Evolutionary conservation across 768 basidiomycete genomes (phyloP), one percentile per base, ranked within the genome.

Genomic region (Gelatoporia subvermispora): DNA sequence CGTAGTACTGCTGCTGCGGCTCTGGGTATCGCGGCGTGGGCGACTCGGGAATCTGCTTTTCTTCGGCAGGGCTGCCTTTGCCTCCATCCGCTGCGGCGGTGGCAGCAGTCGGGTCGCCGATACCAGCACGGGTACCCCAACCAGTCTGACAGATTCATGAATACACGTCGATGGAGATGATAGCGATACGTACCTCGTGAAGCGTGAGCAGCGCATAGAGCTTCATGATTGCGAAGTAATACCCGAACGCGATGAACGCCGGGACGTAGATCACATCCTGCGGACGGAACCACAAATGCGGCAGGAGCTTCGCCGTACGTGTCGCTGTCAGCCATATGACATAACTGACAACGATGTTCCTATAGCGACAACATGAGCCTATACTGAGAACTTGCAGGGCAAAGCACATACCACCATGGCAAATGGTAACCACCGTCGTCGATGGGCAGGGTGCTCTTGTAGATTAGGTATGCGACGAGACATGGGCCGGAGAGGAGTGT

Each of bases 161-260:
- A 10, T 38, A 21, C 37, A 16, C 11, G 52, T 42, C 45, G 45
- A 17, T 8, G n/a, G 25, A 28, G 40, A 41, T 20, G 18, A 24
- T 25, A 20, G 21, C 21, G 25, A 18, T 10, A 58, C 77, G n/a
- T 46, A 85, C 84, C 76, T 94, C 90, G 69, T 95, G 93, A 48
- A 94, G 74, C 45, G 92, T 95, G 63, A 82, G 84, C 38, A 93
- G 72, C 25, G 92, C 92, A 65, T 95, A 95, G 39, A 95, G 55
- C 69, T 94, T 95, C 92, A 97, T 95, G 58, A 95, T 70, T 16
- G 91, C 85, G 61, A 95, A 95, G 69, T 94, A 94, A 64, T 95
- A 95, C 21, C 92, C 92, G 63, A 95, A 94, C 4, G 84, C 63
- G 60, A 95, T 77, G 70, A 79, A 82, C 8, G 76, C 78, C 20